A percentile compares a stretch with the other conserved stretches of the same genome.
These are phyloP conservation scores for Eragrostis curvula DNA, from an alignment of 176 grass and related monocot genomes.

Conservation along the genomic window DNA sequence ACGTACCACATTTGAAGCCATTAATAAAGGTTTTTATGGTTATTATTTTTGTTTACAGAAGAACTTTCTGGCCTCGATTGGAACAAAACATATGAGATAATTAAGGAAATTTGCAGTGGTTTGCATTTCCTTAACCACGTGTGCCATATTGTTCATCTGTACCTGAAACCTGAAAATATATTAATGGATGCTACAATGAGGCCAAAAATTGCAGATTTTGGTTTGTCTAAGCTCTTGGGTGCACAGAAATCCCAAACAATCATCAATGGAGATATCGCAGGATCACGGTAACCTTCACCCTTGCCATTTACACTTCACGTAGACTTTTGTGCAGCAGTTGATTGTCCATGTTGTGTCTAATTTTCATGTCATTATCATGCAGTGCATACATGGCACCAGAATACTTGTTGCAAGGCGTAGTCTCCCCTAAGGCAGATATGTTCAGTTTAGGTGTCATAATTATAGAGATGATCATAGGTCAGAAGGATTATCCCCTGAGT, in stretches of 20 bases:
- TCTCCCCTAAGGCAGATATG: background rate
- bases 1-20: no score
- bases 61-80: background rate
- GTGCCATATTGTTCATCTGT: background rate
- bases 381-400: slow-evolving; percentile 34
- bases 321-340: no score
- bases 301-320: no score
- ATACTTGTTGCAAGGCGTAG: background rate
- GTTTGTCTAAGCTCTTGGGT: background rate
- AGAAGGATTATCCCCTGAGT: background rate
- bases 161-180: background rate
- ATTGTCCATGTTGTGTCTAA: no score
- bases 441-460: no score
- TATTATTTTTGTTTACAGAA: no score
- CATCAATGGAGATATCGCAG: background rate
- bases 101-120: background rate
- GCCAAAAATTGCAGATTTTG: background rate
- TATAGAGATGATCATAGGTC: background rate
- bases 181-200: background rate
- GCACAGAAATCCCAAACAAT: background rate
- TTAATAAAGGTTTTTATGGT: no score
- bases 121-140: background rate
- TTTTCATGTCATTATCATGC: no score
- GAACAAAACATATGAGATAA: background rate
- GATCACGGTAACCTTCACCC: background rate